Conservation (phyloP, 148 eudicot genomes). For the Cornus suecica region DNA sequence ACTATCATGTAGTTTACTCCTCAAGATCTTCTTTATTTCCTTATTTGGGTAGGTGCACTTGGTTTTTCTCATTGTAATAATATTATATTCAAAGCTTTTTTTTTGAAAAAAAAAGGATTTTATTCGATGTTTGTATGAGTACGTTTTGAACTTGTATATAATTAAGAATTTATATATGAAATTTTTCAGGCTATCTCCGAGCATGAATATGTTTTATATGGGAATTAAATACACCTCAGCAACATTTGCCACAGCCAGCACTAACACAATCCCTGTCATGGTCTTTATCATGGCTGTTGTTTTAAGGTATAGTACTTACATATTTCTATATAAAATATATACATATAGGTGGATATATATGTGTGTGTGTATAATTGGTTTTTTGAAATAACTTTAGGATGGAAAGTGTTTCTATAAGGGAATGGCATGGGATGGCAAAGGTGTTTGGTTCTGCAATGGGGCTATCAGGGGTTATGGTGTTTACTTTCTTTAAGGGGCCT, state of each 20-base stretch:
- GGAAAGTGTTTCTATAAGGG: constrained; percentile 18
- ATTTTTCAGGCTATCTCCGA: constrained; percentile 25
- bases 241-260: constrained; percentile 28
- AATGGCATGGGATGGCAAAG: constrained; percentile 24
- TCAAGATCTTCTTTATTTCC: constrained; percentile 23
- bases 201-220: constrained; percentile 22
- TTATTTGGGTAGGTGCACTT: constrained; percentile 17
- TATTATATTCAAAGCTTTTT: background rate
- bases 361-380: no score
- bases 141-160: no score
- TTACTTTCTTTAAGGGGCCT: constrained; percentile 34
- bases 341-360: no score
- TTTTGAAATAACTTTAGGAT: constrained; percentile 10
- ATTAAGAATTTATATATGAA: background rate
- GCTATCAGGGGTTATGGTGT: constrained; percentile 30
- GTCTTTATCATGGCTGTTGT: constrained; percentile 31
- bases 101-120: no score
- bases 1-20: constrained; percentile 8
- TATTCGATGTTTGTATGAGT: no score
- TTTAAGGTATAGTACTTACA: constrained; percentile 30
- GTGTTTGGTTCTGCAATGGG: constrained; percentile 22
- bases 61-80: background rate
- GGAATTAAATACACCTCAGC: constrained; percentile 26
- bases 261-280: constrained; percentile 32
- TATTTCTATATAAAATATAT: no score